phyloP scores from a whole-genome alignment of 2,329 filamentous ascomycete species.

The Calonectria henricotiae region DNA sequence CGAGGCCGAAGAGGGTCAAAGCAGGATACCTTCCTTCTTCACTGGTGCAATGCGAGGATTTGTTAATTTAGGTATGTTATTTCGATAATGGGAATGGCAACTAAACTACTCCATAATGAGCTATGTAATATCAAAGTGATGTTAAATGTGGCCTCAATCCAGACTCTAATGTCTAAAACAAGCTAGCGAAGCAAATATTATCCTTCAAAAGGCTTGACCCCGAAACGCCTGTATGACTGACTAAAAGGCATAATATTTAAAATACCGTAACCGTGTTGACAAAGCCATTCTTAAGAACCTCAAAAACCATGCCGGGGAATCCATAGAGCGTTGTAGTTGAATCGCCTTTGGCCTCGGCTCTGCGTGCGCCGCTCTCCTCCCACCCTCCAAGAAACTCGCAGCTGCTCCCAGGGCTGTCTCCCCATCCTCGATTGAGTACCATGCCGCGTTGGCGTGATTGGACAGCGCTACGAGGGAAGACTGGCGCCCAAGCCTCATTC shows the following conservation, averaged over 20 bases:
- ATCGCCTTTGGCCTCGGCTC: conserved; percentile 70
- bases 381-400: conserved; percentile 88
- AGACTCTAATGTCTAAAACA: conserved; percentile 1
- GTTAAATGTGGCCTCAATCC: not conserved
- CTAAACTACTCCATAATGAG: conserved; percentile 9
- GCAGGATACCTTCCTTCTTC: conserved; percentile 33
- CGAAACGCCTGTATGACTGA: conserved; percentile 32
- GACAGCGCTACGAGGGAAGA: conserved; percentile 71
- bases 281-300: conserved; percentile 92
- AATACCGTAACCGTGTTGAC: conserved; percentile 94
- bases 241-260: conserved; percentile 58
- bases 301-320: conserved; percentile 94
- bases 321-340: conserved; percentile 89
- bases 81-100: conserved; percentile 10
- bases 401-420: conserved; percentile 91
- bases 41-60: conserved; percentile 17
- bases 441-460: conserved; percentile 78
- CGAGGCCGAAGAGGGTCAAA: conserved; percentile 25
- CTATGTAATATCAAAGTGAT: conserved; percentile 4
- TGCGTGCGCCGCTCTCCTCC: conserved; percentile 80
- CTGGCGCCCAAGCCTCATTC: conserved; percentile 79
- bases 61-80: conserved; percentile 22
- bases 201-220: not conserved
- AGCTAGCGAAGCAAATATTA: not conserved
- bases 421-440: conserved; percentile 93